A percentile compares a stretch with the other conserved stretches of the same genome.
These are phyloP conservation scores for Hanseniaspora meyeri DNA, from an alignment of 805 yeast species.

Conservation along the genomic window DNA sequence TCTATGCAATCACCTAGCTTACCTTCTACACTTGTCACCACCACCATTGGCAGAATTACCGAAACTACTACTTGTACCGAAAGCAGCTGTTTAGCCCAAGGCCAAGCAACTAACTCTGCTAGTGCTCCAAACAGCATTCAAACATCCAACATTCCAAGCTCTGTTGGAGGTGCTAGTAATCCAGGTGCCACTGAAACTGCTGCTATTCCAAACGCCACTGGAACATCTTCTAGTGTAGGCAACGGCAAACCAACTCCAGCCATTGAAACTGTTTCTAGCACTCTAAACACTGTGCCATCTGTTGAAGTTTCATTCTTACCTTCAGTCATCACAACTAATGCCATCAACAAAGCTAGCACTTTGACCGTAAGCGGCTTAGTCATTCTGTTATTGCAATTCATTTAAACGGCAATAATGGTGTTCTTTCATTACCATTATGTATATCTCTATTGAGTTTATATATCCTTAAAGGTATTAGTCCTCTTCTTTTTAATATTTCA, in stretches of 20 bases:
- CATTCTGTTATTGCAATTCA: neutral
- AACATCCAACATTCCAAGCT: neutral
- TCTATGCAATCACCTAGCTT: too few species aligned
- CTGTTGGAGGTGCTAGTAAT: neutral
- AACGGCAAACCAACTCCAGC: too few species aligned
- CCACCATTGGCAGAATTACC: neutral
- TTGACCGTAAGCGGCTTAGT: neutral
- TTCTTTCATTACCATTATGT: neutral
- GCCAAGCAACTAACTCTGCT: conserved; percentile 13
- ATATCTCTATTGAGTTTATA: neutral
- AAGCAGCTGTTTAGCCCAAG: conserved; percentile 11
- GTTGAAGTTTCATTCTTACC: neutral
- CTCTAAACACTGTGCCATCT: neutral
- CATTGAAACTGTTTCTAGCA: neutral
- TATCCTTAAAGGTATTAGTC: too few species aligned
- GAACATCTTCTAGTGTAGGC: too few species aligned
- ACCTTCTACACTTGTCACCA: neutral
- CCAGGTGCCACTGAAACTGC: neutral
- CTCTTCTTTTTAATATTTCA: too few species aligned
- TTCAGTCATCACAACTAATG: neutral
- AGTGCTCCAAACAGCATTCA: conserved; percentile 10
- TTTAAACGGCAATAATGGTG: neutral
- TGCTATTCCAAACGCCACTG: too few species aligned
- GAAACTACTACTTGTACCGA: neutral
- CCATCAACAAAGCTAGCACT: neutral